phyloP scores from a whole-genome alignment of 2,329 filamentous ascomycete species.

The Sporothrix schenckii region DNA sequence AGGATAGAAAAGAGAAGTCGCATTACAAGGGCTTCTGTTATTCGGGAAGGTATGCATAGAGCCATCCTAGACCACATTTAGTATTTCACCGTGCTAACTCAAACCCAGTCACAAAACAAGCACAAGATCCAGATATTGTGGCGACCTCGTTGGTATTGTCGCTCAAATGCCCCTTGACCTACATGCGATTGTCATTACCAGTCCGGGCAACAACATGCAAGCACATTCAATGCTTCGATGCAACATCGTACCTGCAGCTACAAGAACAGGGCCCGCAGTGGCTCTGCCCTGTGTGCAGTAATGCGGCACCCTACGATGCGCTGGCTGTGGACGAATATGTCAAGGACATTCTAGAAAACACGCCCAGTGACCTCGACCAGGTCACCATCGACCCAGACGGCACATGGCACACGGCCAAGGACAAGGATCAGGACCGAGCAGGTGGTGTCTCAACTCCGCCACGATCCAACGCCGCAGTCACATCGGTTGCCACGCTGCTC shows the following conservation, averaged over 20 bases:
- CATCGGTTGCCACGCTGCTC: neutral
- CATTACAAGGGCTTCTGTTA: constrained; percentile 78
- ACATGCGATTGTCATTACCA: constrained; percentile 76
- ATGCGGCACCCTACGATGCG: constrained; percentile 75
- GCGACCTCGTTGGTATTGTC: constrained; percentile 87
- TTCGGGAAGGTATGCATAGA: constrained; percentile 72
- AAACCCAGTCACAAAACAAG: constrained; percentile 71
- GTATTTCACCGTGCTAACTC: constrained; percentile 32
- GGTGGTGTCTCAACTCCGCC: neutral
- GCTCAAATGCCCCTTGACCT: constrained; percentile 89
- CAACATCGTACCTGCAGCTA: constrained; percentile 84
- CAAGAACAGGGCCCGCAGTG: constrained; percentile 97
- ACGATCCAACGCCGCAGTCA: neutral
- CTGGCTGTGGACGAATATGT: constrained; percentile 92
- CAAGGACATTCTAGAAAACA: constrained; percentile 78
- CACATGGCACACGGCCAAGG: constrained; percentile 59
- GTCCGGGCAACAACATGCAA: constrained; percentile 78
- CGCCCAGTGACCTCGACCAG: constrained; percentile 71
- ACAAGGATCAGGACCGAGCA: constrained; percentile 39
- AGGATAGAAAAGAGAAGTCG: constrained; percentile 67
- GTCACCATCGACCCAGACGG: constrained; percentile 90
- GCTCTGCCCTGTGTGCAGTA: constrained; percentile 94
- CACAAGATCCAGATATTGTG: constrained; percentile 85
- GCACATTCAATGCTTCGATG: constrained; percentile 95
- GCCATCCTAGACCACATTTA: neutral